A percentile compares a stretch with the other conserved stretches of the same genome.
These are phyloP conservation scores for Pyrus pyrifolia DNA, from an alignment of 306 rosid genomes.

Conservation along the genomic window DNA sequence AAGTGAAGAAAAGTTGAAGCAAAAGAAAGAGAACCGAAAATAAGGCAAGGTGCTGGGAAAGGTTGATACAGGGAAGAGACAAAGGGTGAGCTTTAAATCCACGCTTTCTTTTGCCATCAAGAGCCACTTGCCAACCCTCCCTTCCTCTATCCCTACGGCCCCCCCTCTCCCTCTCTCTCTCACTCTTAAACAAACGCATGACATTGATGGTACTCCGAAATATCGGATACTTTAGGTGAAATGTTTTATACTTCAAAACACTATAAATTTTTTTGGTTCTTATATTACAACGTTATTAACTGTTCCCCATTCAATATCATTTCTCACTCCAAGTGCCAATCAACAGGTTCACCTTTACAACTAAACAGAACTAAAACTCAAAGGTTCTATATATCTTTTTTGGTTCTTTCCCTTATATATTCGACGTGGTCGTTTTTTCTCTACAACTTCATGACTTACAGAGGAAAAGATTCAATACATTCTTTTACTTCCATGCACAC, in stretches of 20 bases:
- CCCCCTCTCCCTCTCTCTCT: background rate
- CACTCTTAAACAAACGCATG: conserved; percentile 2
- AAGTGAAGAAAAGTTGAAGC: background rate
- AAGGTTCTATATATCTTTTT: background rate
- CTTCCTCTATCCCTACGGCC: background rate
- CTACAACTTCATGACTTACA: background rate
- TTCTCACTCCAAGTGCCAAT: conserved; percentile 3
- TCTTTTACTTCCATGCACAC: background rate
- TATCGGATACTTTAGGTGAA: too few relatives aligned
- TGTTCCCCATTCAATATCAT: background rate
- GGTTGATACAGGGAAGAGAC: conserved; percentile 52
- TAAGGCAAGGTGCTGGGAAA: conserved; percentile 52
- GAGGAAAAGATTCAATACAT: background rate
- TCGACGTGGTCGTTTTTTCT: background rate
- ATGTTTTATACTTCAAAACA: too few relatives aligned
- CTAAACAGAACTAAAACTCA: conserved; percentile 17
- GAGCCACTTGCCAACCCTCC: conserved; percentile 21
- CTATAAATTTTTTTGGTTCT: too few relatives aligned
- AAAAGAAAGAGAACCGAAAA: conserved; percentile 27
- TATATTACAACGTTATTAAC: too few relatives aligned
- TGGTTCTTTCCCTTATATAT: background rate
- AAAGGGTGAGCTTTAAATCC: conserved; percentile 40
- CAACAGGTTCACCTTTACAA: background rate
- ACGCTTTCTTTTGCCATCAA: conserved; percentile 49
- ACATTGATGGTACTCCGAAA: background rate